Conservation (phyloP, 2,329 filamentous ascomycete species). For the Amphichorda felina region DNA sequence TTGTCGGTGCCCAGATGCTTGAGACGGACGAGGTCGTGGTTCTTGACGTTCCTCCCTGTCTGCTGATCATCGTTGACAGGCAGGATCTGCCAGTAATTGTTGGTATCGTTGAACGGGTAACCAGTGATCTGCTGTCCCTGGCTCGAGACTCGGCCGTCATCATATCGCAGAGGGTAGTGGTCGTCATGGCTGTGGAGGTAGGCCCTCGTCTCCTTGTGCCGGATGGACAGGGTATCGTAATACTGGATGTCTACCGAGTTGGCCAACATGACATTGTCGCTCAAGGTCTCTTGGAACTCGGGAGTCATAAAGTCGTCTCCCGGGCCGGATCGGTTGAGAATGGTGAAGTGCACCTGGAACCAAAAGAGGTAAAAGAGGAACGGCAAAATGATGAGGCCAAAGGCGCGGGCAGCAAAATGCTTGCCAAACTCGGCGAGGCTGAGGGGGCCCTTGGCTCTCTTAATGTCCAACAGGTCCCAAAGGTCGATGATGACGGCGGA, state of each 20-base stretch:
- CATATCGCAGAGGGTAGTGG: constrained; percentile 84
- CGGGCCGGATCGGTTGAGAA: constrained; percentile 78
- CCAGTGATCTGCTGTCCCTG: constrained; percentile 97
- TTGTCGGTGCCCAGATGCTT: constrained; percentile 79
- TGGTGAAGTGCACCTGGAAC: constrained; percentile 98
- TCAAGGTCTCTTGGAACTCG: constrained; percentile 93
- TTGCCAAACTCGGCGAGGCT: constrained; percentile 69
- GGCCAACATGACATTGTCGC: constrained; percentile 85
- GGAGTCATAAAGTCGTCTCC: constrained; percentile 99
- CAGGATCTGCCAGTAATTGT: constrained; percentile 95
- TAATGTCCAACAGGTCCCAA: constrained; percentile 88
- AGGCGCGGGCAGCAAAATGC: constrained; percentile 79
- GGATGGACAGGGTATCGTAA: constrained; percentile 76
- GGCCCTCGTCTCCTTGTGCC: constrained; percentile 94
- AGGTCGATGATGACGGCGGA: constrained; percentile 89
- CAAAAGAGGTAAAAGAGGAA: constrained; percentile 99
- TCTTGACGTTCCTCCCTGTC: constrained; percentile 55
- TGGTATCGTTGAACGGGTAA: constrained; percentile 96
- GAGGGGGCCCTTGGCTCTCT: constrained; percentile 71
- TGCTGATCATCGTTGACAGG: constrained; percentile 51
- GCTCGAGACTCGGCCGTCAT: constrained; percentile 92
- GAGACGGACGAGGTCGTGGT: constrained; percentile 78
- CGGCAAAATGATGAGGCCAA: constrained; percentile 79
- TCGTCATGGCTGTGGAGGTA: constrained; percentile 92
- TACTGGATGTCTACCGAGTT: constrained; percentile 82